Conservation (phyloP, 2,329 filamentous ascomycete species). For the Penicillium sp. region DNA sequence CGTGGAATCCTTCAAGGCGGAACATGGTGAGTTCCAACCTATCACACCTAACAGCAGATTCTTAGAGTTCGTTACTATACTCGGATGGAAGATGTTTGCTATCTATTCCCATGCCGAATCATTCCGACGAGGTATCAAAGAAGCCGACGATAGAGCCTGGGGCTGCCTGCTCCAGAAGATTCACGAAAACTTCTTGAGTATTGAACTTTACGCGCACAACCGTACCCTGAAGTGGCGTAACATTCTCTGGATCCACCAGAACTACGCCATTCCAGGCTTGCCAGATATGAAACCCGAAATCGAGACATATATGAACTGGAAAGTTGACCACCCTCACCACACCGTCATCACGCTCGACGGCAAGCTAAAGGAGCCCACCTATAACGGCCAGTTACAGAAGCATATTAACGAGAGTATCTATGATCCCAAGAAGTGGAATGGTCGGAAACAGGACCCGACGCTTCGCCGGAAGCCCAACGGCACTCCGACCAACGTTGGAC, state of each 20-base stretch:
- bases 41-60: neutral
- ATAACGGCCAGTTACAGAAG: neutral
- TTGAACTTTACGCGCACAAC: conserved; percentile 27
- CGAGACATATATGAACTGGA: conserved; percentile 1
- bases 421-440: neutral
- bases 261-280: neutral
- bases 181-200: conserved; percentile 19
- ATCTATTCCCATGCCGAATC: conserved; percentile 30
- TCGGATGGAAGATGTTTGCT: conserved; percentile 29
- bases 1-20: neutral
- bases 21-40: conserved; percentile 1
- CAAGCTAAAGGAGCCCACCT: neutral
- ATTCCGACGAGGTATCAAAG: conserved; percentile 20
- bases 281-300: neutral
- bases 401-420: conserved; percentile 2
- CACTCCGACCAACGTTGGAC: neutral
- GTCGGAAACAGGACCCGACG: neutral
- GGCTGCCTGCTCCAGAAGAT: conserved; percentile 17
- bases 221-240: conserved; percentile 29
- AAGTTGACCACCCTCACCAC: conserved; percentile 17
- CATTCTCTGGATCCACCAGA: neutral
- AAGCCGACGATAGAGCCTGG: conserved; percentile 17
- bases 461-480: neutral
- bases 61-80: conserved; percentile 8
- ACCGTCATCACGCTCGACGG: conserved; percentile 6